Evolutionary conservation across 73 alveolate species (phyloP).

Genomic region (Breviolum minutum): DNA sequence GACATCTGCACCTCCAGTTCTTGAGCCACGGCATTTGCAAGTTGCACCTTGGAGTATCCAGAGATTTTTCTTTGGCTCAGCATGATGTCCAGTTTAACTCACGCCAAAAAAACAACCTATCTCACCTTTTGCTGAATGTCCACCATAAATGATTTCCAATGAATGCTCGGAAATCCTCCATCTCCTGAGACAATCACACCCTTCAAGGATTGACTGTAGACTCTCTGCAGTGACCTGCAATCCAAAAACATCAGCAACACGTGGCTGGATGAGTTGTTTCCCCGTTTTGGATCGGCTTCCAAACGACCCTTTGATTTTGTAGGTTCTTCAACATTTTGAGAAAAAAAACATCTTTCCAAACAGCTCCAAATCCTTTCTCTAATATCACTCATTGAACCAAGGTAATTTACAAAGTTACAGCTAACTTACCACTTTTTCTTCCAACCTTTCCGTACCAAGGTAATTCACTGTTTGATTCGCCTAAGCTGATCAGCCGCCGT

Average conservation of each 20-base stretch:
- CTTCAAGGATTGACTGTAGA: conserved; percentile 81
- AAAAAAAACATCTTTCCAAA: too few species aligned
- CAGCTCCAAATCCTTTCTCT: too few species aligned
- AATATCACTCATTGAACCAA: too few species aligned
- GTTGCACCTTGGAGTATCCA: conserved; percentile 76
- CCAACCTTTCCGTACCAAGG: too few species aligned
- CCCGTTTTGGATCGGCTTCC: too few species aligned
- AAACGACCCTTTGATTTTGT: too few species aligned
- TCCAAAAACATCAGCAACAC: not conserved
- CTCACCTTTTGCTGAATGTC: not conserved
- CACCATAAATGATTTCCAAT: not conserved
- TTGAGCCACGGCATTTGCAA: conserved; percentile 80
- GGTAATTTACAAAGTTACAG: too few species aligned
- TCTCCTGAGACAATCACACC: conserved; percentile 4
- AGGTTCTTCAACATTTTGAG: too few species aligned
- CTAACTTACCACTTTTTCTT: too few species aligned
- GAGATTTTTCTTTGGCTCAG: too few species aligned
- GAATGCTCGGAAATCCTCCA: not conserved
- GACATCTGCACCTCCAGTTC: conserved; percentile 42
- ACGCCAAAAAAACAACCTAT: not conserved
- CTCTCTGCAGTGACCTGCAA: conserved; percentile 69
- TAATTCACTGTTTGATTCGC: not conserved
- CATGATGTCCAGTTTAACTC: not conserved
- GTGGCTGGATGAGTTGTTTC: too few species aligned
- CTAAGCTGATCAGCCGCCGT: conserved; percentile 92